Conservation (phyloP, 192 early-diverging fungal genomes). For the Umbelopsis vinacea region DNA sequence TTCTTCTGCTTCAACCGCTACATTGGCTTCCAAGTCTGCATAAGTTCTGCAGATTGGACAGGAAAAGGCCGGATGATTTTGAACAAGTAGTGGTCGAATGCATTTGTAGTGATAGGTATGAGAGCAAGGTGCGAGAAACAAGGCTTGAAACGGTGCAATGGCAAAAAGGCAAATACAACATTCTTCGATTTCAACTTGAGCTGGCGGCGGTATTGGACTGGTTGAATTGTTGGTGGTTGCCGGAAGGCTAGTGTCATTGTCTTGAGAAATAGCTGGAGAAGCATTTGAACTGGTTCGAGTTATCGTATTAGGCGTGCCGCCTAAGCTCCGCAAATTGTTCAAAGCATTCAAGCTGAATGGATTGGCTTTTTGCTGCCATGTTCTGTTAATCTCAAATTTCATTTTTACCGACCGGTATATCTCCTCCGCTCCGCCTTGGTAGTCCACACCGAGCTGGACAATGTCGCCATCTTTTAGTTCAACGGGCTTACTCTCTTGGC, state of each 20-base stretch:
- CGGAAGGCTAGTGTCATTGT: not conserved
- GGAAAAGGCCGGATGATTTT: slow-evolving; percentile 65
- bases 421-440: slow-evolving; percentile 79
- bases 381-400: slow-evolving; percentile 59
- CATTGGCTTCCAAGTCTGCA: slow-evolving; percentile 78
- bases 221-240: not conserved
- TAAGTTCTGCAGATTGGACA: slow-evolving; percentile 85
- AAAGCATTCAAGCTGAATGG: slow-evolving; percentile 55
- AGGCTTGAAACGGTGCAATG: slow-evolving; percentile 76
- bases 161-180: slow-evolving; percentile 85
- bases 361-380: slow-evolving; percentile 50
- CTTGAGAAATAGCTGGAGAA: not conserved
- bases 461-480: slow-evolving; percentile 79
- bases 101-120: slow-evolving; percentile 89
- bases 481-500: slow-evolving; percentile 72
- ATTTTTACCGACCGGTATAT: slow-evolving; percentile 86
- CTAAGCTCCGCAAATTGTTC: slow-evolving; percentile 37
- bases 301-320: slow-evolving; percentile 9
- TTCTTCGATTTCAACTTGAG: slow-evolving; percentile 47
- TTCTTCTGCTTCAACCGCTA: slow-evolving; percentile 50
- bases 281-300: not conserved
- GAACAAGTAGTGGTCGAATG: slow-evolving; percentile 67
- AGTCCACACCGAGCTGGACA: slow-evolving; percentile 84
- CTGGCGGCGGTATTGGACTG: not conserved
- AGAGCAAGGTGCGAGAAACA: slow-evolving; percentile 84